Evolutionary conservation across 345 rosid genomes (phyloP).

Genomic region (Zanthoxylum bungeanum): DNA sequence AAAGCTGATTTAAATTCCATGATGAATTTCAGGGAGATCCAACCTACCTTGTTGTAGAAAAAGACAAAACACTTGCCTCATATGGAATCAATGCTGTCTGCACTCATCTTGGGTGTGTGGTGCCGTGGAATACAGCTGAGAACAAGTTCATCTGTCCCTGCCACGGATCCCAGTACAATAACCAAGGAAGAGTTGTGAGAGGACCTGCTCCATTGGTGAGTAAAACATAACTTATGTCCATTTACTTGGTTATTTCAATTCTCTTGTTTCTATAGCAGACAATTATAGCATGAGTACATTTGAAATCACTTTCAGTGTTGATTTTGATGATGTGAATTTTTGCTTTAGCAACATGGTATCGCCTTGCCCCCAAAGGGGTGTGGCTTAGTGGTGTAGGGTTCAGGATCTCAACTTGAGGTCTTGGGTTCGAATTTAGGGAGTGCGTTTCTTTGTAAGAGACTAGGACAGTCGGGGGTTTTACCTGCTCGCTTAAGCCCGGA

Average conservation of each 20-base stretch:
- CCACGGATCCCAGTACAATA: conserved; percentile 97
- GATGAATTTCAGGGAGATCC: conserved; percentile 75
- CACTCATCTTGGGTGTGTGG: conserved; percentile 96
- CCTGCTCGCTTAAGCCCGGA: too few species aligned
- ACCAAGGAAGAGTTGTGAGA: conserved; percentile 93
- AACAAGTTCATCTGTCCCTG: conserved; percentile 95
- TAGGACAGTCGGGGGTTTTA: too few species aligned
- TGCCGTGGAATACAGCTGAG: conserved; percentile 85
- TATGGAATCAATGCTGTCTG: conserved; percentile 85
- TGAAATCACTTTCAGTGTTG: neutral
- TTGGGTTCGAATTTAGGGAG: too few species aligned
- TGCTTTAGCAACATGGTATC: too few species aligned
- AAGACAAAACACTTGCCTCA: conserved; percentile 73
- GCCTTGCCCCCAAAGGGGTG: too few species aligned
- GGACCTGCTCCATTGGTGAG: conserved; percentile 98
- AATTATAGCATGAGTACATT: neutral
- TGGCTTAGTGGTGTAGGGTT: too few species aligned
- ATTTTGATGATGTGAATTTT: too few species aligned
- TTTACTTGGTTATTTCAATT: neutral
- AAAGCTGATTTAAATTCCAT: neutral
- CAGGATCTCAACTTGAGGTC: too few species aligned
- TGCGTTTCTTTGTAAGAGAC: too few species aligned
- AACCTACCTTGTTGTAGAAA: conserved; percentile 94
- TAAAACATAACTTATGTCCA: neutral
- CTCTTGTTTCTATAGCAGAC: neutral